Evolutionary conservation across 2,329 filamentous ascomycete genomes (phyloP), one percentile per base, ranked within the genome.

Genomic region (Trichoderma sp.): DNA sequence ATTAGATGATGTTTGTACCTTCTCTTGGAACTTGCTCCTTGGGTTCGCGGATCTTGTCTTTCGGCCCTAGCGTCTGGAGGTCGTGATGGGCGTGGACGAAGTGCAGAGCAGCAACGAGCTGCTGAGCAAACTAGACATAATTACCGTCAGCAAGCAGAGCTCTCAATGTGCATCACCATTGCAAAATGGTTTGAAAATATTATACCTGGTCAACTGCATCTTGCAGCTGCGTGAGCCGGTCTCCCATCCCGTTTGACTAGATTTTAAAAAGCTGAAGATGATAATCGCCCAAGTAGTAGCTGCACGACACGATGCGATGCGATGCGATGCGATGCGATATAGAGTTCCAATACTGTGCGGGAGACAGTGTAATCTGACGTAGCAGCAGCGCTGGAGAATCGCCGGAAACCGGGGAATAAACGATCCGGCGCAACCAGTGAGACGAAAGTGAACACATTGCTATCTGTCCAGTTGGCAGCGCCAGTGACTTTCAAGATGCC

Each of bases 161-260:
- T 33, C 24, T 11, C 16, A 33, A 4, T 24, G 35, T n/a, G 31
- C n/a, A 35, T 10, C 5, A 2, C 21, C n/a, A 16, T 27, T 5
- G 16, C 27, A n/a, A 33, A 2, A 10, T 8, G 11, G 0, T 35
- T 35, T 11, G 33, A 5, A 14, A 13, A 35, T 1, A 35, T 31
- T 80, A 40, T 82, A 92, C 92, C 85, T 94, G 89, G 76, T 96
- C 92, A 71, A 95, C 88, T 79, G 92, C 90, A 82, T 96, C 92
- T 80, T 96, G 93, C 69, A 96, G 84, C 79, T 96, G 92, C 1
- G 93, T 95, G 69, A 96, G 85, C 71, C 91, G 85, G 77, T 96
- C 93, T 33, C 87, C 86, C 89, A 93, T 93, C 7, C 72, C 79
- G 72, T 11, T 27, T 14, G 40, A 21, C 19, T 24, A 3, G 10